A percentile compares a stretch with the other conserved stretches of the same genome.
Conservation (phyloP, 371 early-diverging fungal genomes). For the Mortierella sp. region DNA sequence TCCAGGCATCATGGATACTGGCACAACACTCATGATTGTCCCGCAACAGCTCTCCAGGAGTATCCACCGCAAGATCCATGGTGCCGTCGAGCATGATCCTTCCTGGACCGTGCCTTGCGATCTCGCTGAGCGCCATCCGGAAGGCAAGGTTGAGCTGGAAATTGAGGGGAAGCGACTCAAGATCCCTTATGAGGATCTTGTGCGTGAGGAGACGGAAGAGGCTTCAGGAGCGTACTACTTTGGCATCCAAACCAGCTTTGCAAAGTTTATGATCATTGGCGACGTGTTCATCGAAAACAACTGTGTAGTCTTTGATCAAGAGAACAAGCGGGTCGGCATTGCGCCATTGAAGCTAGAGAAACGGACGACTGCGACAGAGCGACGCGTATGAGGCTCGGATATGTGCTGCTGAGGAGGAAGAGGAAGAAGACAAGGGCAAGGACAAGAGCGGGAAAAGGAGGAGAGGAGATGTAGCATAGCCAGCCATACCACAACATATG, state of each 20-base stretch:
- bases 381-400: not conserved
- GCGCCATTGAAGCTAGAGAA: conserved; percentile 50
- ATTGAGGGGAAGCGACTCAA: conserved; percentile 57
- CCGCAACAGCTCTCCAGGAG: conserved; percentile 53
- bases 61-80: conserved; percentile 56
- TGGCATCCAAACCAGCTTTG: conserved; percentile 34
- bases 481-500: no score
- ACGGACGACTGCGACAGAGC: no score
- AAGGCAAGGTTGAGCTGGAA: conserved; percentile 49
- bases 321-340: conserved; percentile 59
- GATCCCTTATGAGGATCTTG: conserved; percentile 57
- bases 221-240: conserved; percentile 24
- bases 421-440: no score
- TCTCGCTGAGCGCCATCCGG: conserved; percentile 38
- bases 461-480: no score
- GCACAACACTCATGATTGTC: conserved; percentile 70
- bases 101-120: conserved; percentile 57
- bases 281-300: conserved; percentile 65
- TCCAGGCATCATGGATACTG: conserved; percentile 69
- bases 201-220: conserved; percentile 41
- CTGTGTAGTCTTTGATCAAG: conserved; percentile 64
- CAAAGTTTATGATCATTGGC: conserved; percentile 58
- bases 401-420: no score
- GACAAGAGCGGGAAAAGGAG: no score
- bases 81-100: conserved; percentile 41